Percentiles rank a stretch among this genome's conserved stretches.
Conservation (phyloP, 805 yeast species). For the Hanseniaspora guilliermondii region DNA sequence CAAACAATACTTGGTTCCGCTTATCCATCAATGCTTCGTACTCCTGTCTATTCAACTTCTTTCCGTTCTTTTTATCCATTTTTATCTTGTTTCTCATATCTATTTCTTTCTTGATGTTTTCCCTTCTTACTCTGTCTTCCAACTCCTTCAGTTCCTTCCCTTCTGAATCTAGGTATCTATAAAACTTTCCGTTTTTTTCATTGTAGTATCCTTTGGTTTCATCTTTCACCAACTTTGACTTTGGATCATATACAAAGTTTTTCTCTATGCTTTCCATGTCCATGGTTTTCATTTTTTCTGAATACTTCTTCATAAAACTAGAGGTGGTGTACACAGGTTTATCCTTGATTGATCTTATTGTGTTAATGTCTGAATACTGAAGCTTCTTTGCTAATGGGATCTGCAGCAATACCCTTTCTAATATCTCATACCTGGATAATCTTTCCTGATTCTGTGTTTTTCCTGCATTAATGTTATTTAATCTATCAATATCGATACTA, state of each 20-base stretch:
- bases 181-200: slow-evolving; percentile 37
- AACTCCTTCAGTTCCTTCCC: slow-evolving; percentile 34
- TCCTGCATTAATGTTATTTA: not conserved
- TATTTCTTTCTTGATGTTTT: slow-evolving; percentile 32
- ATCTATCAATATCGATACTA: slow-evolving; percentile 18
- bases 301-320: slow-evolving; percentile 29
- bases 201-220: slow-evolving; percentile 28
- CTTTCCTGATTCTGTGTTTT: not conserved
- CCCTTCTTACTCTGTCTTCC: slow-evolving; percentile 26
- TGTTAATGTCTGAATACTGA: slow-evolving; percentile 22
- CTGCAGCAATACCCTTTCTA: slow-evolving; percentile 3
- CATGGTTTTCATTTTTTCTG: slow-evolving; percentile 26
- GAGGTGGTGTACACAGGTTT: slow-evolving; percentile 51
- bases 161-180: slow-evolving; percentile 43
- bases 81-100: slow-evolving; percentile 21
- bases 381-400: slow-evolving; percentile 20
- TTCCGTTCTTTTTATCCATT: slow-evolving; percentile 27
- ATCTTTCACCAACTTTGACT: slow-evolving; percentile 29
- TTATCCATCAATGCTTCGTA: slow-evolving; percentile 23
- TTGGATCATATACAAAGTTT: slow-evolving; percentile 45
- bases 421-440: not conserved
- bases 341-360: slow-evolving; percentile 59
- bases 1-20: slow-evolving; percentile 24
- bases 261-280: slow-evolving; percentile 27
- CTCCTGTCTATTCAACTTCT: slow-evolving; percentile 18